These are phyloP conservation scores for Solanum infundibuliforme DNA, from an alignment of 257 asterid species.

Conservation along the genomic window DNA sequence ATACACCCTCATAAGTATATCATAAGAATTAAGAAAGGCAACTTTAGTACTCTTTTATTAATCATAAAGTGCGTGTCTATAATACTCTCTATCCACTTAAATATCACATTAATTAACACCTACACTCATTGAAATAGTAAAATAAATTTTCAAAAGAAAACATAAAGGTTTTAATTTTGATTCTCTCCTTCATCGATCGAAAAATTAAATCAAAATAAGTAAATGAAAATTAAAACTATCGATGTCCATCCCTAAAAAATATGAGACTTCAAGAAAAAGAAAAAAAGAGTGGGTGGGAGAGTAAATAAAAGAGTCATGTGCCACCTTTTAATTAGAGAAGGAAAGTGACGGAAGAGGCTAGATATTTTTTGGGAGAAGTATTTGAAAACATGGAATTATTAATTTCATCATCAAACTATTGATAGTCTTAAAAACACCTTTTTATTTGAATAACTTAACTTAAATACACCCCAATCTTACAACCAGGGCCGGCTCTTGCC, in stretches of 20 bases:
- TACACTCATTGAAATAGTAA: neutral
- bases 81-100: neutral
- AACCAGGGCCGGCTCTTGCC: too few relatives aligned
- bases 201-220: neutral
- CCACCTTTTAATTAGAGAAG: neutral
- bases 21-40: neutral
- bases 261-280: neutral
- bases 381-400: too few relatives aligned
- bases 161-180: neutral
- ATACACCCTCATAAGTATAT: neutral
- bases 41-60: neutral
- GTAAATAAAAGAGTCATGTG: neutral
- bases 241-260: neutral
- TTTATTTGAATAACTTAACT: too few relatives aligned
- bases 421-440: rapidly evolving
- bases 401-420: too few relatives aligned
- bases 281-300: too few relatives aligned
- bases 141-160: neutral
- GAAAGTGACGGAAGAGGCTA: neutral
- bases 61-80: neutral
- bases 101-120: too few relatives aligned
- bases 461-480: too few relatives aligned
- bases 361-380: too few relatives aligned
- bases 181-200: too few relatives aligned
- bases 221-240: neutral